phyloP scores from a whole-genome alignment of 177 flowering plant genomes.

The Telopea speciosissima region DNA sequence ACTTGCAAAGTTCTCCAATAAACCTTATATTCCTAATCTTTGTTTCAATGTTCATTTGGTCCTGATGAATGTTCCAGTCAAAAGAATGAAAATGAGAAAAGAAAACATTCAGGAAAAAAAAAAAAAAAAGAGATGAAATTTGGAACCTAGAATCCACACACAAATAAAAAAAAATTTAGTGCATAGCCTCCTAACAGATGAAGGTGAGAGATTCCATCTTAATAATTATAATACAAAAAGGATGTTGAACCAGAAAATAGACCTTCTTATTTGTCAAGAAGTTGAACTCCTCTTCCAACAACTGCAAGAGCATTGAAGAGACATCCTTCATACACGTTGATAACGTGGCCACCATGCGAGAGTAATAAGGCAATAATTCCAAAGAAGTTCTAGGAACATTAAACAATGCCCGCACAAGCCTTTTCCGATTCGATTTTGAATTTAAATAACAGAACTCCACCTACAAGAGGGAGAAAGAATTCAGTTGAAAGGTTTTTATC shows the following conservation, averaged over 20 bases:
- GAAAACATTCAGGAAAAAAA: not conserved
- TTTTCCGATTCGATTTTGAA: slow-evolving; percentile 82
- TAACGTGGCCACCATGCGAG: slow-evolving; percentile 95
- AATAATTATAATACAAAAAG: not conserved
- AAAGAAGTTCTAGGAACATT: slow-evolving; percentile 96
- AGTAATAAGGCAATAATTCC: slow-evolving; percentile 87
- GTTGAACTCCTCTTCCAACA: slow-evolving; percentile 93
- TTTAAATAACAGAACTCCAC: slow-evolving; percentile 95
- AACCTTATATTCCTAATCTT: slow-evolving; percentile 93
- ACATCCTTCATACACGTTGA: slow-evolving; percentile 98
- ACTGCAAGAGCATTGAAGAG: slow-evolving; percentile 64
- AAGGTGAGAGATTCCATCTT: not conserved
- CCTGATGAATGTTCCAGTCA: slow-evolving; percentile 39
- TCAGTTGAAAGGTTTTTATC: not conserved
- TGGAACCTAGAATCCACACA: not conserved
- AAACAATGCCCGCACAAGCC: slow-evolving; percentile 86
- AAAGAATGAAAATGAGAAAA: slow-evolving; percentile 2
- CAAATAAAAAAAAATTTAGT: not conserved
- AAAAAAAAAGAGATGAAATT: not conserved
- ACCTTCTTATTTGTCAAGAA: slow-evolving; percentile 90
- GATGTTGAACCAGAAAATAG: slow-evolving; percentile 1
- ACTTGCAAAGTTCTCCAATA: slow-evolving; percentile 97
- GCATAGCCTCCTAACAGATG: not conserved
- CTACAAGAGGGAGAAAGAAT: slow-evolving; percentile 32
- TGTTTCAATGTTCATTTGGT: slow-evolving; percentile 98